Conservation (phyloP, 768 basidiomycete genomes). For the Rhodotorula sphaerocarpa region DNA sequence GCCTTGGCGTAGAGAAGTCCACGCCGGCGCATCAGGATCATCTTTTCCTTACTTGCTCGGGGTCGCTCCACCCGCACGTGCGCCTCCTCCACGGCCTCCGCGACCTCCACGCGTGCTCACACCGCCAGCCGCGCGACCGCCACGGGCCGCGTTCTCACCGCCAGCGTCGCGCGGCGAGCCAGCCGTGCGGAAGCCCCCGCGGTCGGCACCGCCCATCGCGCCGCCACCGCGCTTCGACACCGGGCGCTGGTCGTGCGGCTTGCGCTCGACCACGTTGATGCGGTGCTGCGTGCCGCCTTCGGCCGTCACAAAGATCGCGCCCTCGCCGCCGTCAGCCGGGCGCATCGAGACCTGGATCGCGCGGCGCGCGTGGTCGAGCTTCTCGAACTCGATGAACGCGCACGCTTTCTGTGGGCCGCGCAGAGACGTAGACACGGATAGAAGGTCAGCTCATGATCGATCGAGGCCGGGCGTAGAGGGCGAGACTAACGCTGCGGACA, state of each 20-base stretch:
- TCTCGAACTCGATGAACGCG: slow-evolving; percentile 83
- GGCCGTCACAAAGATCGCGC: slow-evolving; percentile 69
- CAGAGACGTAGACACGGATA: too few relatives aligned
- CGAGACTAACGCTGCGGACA: slow-evolving; percentile 50
- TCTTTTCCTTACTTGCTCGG: neutral
- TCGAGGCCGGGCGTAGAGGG: neutral
- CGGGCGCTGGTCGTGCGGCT: slow-evolving; percentile 22
- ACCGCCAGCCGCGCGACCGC: neutral
- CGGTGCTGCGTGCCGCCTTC: slow-evolving; percentile 46
- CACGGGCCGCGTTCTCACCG: neutral
- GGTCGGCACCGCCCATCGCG: neutral
- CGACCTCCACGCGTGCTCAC: neutral
- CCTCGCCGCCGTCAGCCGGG: slow-evolving; percentile 67
- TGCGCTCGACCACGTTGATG: slow-evolving; percentile 33
- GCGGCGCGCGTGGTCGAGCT: slow-evolving; percentile 68
- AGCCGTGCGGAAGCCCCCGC: neutral
- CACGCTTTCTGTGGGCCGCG: slow-evolving; percentile 61
- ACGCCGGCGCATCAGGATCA: too few relatives aligned
- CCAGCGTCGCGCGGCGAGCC: neutral
- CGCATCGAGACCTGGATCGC: slow-evolving; percentile 72
- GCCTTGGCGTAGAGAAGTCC: too few relatives aligned
- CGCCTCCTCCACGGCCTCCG: neutral
- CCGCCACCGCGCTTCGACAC: neutral
- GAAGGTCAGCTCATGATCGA: slow-evolving; percentile 1
- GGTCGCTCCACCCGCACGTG: neutral